Evolutionary conservation across 2,329 filamentous ascomycete genomes (phyloP).

Genomic region (Bipolaris victoriae): DNA sequence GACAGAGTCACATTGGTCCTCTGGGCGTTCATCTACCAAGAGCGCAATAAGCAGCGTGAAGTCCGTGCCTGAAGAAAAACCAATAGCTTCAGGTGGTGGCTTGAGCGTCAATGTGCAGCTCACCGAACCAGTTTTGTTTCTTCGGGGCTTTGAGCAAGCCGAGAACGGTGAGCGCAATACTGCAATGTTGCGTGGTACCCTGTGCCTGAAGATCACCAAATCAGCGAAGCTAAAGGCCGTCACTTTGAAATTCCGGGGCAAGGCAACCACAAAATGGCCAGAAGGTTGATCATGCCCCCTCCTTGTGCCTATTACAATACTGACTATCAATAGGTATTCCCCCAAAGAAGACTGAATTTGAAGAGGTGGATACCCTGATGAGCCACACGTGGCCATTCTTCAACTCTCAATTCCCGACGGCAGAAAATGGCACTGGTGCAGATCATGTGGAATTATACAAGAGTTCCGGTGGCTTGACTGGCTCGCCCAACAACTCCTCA

Average conservation of each 20-base stretch:
- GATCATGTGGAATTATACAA: constrained; percentile 66
- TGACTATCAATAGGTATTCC: constrained; percentile 69
- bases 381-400: constrained; percentile 93
- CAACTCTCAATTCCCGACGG: constrained; percentile 71
- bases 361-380: constrained; percentile 83
- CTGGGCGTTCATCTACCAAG: constrained; percentile 42
- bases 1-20: constrained; percentile 49
- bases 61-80: constrained; percentile 62
- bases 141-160: constrained; percentile 78
- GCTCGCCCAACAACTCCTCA: constrained; percentile 54
- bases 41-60: constrained; percentile 43
- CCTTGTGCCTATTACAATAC: neutral
- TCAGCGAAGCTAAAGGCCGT: constrained; percentile 92
- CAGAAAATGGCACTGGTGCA: constrained; percentile 66
- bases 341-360: constrained; percentile 80
- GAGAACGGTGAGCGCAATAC: constrained; percentile 69
- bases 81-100: constrained; percentile 78
- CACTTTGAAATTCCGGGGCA: constrained; percentile 83
- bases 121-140: constrained; percentile 79
- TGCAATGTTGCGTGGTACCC: constrained; percentile 81
- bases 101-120: constrained; percentile 75
- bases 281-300: constrained; percentile 63
- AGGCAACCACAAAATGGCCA: constrained; percentile 91
- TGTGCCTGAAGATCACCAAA: constrained; percentile 84
- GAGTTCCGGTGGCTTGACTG: constrained; percentile 49